Percentiles rank a stretch among this genome's conserved stretches.
Evolutionary conservation across 1,284 basidiomycete genomes (phyloP).

Genomic region (Marasmius fiardii): DNA sequence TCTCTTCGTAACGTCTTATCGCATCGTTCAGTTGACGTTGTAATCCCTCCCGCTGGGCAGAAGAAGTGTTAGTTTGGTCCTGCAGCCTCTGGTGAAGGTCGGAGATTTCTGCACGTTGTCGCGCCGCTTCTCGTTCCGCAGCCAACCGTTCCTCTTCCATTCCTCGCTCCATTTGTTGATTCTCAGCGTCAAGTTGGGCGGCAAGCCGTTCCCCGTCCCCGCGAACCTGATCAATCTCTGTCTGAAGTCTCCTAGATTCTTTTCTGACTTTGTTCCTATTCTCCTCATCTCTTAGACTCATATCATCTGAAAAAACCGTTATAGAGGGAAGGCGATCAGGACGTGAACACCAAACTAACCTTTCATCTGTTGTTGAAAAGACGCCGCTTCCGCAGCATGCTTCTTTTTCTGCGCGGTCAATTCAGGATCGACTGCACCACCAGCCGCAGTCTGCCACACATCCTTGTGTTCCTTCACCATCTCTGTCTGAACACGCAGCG

Average conservation of each 20-base stretch:
- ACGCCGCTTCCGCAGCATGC: slow-evolving; percentile 32
- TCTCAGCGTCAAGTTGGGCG: background rate
- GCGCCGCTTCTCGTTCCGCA: background rate
- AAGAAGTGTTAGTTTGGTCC: background rate
- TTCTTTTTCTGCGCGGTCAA: slow-evolving; percentile 30
- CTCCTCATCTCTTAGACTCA: background rate
- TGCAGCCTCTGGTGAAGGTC: background rate
- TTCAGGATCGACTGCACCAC: slow-evolving; percentile 34
- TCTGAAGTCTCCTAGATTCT: background rate
- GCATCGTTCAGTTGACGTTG: background rate
- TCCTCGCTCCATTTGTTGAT: background rate
- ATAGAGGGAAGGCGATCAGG: background rate
- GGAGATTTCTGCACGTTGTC: background rate
- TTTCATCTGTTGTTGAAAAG: slow-evolving; percentile 35
- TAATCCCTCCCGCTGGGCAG: background rate
- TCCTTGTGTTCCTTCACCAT: slow-evolving; percentile 35
- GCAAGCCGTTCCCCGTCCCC: background rate
- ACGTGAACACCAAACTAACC: background rate
- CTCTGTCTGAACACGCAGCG: slow-evolving; percentile 39
- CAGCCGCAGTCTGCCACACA: slow-evolving; percentile 36
- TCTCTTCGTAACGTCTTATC: background rate
- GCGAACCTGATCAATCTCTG: background rate
- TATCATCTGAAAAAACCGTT: background rate
- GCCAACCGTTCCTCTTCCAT: background rate
- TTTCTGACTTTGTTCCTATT: background rate